Evolutionary conservation across 352 stramenopile species (phyloP).

Genomic region (Blastocystis sp.): DNA sequence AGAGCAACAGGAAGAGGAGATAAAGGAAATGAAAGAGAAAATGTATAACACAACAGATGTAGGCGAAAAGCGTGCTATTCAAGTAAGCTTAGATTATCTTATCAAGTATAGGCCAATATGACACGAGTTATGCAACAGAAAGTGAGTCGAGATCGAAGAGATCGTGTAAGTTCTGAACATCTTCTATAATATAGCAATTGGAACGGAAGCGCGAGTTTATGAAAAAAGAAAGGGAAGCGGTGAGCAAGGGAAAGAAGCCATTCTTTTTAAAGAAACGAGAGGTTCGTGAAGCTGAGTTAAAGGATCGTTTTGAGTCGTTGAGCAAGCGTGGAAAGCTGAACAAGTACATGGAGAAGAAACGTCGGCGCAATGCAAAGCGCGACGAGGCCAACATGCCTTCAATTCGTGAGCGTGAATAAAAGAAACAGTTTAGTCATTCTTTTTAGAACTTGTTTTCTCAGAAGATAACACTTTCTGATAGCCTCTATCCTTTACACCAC

Average conservation of each 20-base stretch:
- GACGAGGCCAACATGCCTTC: constrained; percentile 40
- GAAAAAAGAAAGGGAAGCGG: constrained; percentile 35
- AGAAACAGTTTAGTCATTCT: constrained; percentile 47
- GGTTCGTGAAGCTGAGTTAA: constrained; percentile 34
- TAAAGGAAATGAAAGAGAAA: constrained; percentile 40
- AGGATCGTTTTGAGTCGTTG: constrained; percentile 57
- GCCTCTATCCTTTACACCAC: not conserved
- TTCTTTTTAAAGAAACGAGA: constrained; percentile 61
- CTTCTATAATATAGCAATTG: not conserved
- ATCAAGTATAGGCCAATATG: constrained; percentile 14
- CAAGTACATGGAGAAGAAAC: constrained; percentile 63
- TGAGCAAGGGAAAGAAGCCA: constrained; percentile 62
- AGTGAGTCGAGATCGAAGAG: constrained; percentile 13
- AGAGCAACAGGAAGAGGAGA: constrained; percentile 37
- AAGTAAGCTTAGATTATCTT: not conserved
- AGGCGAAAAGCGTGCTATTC: constrained; percentile 20
- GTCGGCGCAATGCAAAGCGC: constrained; percentile 11
- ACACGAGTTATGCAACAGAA: constrained; percentile 58
- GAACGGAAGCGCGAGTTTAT: constrained; percentile 60
- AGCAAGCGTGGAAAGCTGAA: constrained; percentile 7
- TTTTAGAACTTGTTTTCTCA: constrained; percentile 43
- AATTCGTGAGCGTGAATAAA: not conserved
- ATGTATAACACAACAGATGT: constrained; percentile 43
- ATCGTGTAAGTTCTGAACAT: not conserved
- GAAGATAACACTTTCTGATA: not conserved